phyloP scores from a whole-genome alignment of 2,329 filamentous ascomycete genomes.

The Trichoderma brevicompactum region DNA sequence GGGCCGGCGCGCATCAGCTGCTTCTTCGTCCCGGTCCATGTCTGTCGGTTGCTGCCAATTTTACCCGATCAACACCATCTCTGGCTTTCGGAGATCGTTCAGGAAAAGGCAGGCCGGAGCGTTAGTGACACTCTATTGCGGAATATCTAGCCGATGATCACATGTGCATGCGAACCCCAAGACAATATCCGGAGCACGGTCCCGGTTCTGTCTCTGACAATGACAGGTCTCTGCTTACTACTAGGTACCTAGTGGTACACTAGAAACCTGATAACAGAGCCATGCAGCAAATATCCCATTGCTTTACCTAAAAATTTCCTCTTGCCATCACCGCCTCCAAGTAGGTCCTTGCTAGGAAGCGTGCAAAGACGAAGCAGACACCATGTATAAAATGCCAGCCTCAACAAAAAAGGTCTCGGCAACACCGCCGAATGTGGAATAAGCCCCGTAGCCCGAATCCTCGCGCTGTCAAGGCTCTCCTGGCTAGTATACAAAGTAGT shows the following conservation, averaged over 20 bases:
- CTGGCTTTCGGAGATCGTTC: constrained; percentile 14
- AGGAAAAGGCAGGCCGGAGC: constrained; percentile 18
- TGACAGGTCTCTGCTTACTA: background rate
- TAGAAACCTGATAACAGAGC: background rate
- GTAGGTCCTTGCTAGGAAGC: background rate
- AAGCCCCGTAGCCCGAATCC: constrained; percentile 6
- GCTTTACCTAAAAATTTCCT: constrained; percentile 5
- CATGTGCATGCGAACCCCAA: constrained; percentile 9
- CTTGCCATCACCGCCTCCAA: background rate
- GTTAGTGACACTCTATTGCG: background rate
- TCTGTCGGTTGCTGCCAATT: background rate
- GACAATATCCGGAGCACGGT: constrained; percentile 1
- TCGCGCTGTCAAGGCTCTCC: background rate
- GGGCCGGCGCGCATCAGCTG: background rate
- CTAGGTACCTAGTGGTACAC: too few relatives aligned
- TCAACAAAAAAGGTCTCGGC: constrained; percentile 21
- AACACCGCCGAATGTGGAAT: constrained; percentile 13
- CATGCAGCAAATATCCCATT: background rate
- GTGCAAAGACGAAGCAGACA: background rate
- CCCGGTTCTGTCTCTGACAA: constrained; percentile 5
- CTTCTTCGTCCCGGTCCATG: background rate
- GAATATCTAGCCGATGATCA: constrained; percentile 17
- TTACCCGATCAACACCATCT: constrained; percentile 2
- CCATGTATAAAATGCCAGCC: background rate
- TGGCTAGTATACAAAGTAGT: too few relatives aligned